Evolutionary conservation across 306 rosid species (phyloP), one percentile per base, ranked within the genome.

Genomic region (Fragaria vesca): DNA sequence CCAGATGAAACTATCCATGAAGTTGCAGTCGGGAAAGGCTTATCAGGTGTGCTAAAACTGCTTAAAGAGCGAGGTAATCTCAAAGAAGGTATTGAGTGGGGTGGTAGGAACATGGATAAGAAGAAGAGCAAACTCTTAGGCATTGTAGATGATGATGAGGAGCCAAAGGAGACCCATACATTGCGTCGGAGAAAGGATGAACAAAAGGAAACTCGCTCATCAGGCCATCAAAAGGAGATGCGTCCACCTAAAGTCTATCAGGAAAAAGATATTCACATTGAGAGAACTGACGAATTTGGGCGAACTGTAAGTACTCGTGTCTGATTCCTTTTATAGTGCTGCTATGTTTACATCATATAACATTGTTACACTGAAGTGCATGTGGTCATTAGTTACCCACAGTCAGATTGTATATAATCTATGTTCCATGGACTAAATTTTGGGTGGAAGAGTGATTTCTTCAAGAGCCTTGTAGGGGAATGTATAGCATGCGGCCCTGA

Each of bases 91-190:
- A 70, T 91, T 71, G 97, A 95, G 65, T 95, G 97, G 97, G 97
- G 99, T 81, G 99, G 99, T 78, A 93, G 97, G 87, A 95, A 93
- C 87, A 93, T 95, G 99, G 99, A 95, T 80, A 95, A 95, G 89
- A 95, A 93, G 83, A 95, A 91, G 84, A 87, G 98, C 86, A 95
- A 95, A 83, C 89, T 95, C 80, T 87, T 93, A 76, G 99, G 97
- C 79, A 84, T 95, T 2, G 77, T 91, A 20, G 97, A 88, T 47
- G 90, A 81, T 79, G 93, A 80, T 65, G 90, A 89, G 28, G 94
- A 89, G 15, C 80, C 86, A 40, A 90, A 86, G 82, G 91, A 93
- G 72, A 38, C 81, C 26, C 79, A 80, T 62, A 60, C 69, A 13
- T 9, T 47, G 28, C 75, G 46, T 47, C 52, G 60, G 20, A 77